These are phyloP conservation scores for Cyclotella sp. DNA, from an alignment of 108 stramenopile species.

Conservation along the genomic window DNA sequence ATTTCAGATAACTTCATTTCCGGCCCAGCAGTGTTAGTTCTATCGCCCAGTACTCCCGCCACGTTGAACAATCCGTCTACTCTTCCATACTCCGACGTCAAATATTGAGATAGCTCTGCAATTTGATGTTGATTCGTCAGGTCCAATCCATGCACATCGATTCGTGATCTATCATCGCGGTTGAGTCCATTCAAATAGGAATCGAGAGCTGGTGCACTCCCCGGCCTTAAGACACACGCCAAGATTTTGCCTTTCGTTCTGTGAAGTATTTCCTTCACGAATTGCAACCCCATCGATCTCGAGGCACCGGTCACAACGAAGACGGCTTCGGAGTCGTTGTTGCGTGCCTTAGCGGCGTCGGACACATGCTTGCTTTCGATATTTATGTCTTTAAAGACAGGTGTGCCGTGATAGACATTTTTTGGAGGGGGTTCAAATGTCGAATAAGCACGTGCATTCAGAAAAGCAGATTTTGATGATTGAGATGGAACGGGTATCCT, in stretches of 20 bases:
- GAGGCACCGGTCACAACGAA: constrained; percentile 55
- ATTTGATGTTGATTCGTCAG: constrained; percentile 37
- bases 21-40: constrained; percentile 43
- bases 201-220: constrained; percentile 33
- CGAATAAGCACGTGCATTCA: constrained; percentile 6
- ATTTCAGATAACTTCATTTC: constrained; percentile 56
- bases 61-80: constrained; percentile 59
- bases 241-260: constrained; percentile 47
- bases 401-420: constrained; percentile 39
- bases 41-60: constrained; percentile 54
- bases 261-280: constrained; percentile 38
- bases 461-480: not conserved
- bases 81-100: constrained; percentile 25
- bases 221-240: constrained; percentile 48
- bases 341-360: constrained; percentile 36
- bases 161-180: constrained; percentile 18
- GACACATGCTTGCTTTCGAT: constrained; percentile 16
- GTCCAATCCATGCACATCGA: constrained; percentile 39
- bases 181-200: constrained; percentile 23
- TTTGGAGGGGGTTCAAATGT: constrained; percentile 46
- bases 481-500: not conserved
- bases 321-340: constrained; percentile 45
- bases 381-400: constrained; percentile 34
- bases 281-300: constrained; percentile 52
- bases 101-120: constrained; percentile 17